Conservation (phyloP, 2,329 filamentous ascomycete species). For the Aspergillus transmontanensis region DNA sequence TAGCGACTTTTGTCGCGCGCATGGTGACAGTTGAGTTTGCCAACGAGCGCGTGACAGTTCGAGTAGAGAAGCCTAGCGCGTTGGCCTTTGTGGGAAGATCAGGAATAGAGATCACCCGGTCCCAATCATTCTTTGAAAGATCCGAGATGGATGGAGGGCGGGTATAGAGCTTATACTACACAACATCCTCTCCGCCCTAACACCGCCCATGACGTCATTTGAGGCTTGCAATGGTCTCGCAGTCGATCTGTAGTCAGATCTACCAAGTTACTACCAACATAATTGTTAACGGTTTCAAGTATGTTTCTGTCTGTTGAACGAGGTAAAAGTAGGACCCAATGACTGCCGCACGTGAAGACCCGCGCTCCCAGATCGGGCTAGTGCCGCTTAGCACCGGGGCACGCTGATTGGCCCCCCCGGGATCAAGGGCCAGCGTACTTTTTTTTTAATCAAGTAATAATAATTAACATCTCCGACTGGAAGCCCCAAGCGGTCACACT, state of each 20-base stretch:
- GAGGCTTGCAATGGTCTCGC: neutral
- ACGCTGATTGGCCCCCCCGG: conserved; percentile 21
- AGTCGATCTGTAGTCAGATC: neutral
- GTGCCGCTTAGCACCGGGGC: conserved; percentile 19
- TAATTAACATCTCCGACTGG: neutral
- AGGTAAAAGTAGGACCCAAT: conserved; percentile 17
- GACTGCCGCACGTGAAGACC: conserved; percentile 23
- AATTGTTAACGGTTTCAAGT: neutral
- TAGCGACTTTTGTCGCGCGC: conserved; percentile 52
- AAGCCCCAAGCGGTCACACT: neutral
- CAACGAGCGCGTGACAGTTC: conserved; percentile 50
- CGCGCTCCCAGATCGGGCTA: conserved; percentile 10
- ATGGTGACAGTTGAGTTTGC: conserved; percentile 49
- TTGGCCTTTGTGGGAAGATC: conserved; percentile 52
- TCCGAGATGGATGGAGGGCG: conserved; percentile 12
- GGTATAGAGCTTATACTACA: conserved; percentile 7
- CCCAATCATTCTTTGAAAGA: conserved; percentile 46
- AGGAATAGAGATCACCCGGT: conserved; percentile 53
- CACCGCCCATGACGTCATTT: neutral
- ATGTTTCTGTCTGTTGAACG: neutral
- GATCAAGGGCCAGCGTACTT: neutral
- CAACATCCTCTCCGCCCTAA: neutral
- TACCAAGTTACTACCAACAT: neutral
- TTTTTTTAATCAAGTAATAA: neutral
- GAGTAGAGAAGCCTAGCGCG: conserved; percentile 54